phyloP scores from a whole-genome alignment of 1,139 yeast genomes.

The Yamadazyma friedrichii region DNA sequence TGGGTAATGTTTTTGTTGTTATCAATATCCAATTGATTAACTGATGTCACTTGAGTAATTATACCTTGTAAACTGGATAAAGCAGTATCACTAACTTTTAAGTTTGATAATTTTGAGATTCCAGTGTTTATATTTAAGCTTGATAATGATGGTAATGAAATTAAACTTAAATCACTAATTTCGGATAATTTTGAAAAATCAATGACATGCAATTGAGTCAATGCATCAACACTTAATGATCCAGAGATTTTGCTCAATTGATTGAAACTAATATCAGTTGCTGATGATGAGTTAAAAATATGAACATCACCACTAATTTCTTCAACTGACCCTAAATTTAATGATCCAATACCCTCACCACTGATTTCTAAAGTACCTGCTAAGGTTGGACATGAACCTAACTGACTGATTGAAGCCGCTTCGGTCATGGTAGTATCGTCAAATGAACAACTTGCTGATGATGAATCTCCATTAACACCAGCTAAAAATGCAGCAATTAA shows the following conservation, averaged over 20 bases:
- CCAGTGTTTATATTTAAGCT: slow-evolving; percentile 38
- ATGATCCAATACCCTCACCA: slow-evolving; percentile 34
- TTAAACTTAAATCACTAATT: slow-evolving; percentile 32
- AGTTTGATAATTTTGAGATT: slow-evolving; percentile 30
- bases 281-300: slow-evolving; percentile 42
- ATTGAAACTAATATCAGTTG: slow-evolving; percentile 33
- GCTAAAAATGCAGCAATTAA: slow-evolving; percentile 14
- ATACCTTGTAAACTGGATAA: slow-evolving; percentile 38
- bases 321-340: slow-evolving; percentile 35
- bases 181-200: slow-evolving; percentile 35
- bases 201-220: slow-evolving; percentile 41
- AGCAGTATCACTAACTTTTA: slow-evolving; percentile 46
- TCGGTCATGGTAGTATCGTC: slow-evolving; percentile 39
- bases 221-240: slow-evolving; percentile 34
- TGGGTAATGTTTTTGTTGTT: slow-evolving; percentile 45
- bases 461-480: slow-evolving; percentile 15
- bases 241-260: slow-evolving; percentile 36
- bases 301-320: slow-evolving; percentile 35
- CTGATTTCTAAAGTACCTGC: slow-evolving; percentile 40
- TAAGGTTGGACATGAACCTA: slow-evolving; percentile 42
- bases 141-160: slow-evolving; percentile 46
- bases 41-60: slow-evolving; percentile 29
- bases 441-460: slow-evolving; percentile 34
- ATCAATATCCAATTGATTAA: slow-evolving; percentile 40
- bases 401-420: slow-evolving; percentile 33